These are phyloP conservation scores for Ogataea kodamae DNA, from an alignment of 805 yeast species.

Conservation along the genomic window DNA sequence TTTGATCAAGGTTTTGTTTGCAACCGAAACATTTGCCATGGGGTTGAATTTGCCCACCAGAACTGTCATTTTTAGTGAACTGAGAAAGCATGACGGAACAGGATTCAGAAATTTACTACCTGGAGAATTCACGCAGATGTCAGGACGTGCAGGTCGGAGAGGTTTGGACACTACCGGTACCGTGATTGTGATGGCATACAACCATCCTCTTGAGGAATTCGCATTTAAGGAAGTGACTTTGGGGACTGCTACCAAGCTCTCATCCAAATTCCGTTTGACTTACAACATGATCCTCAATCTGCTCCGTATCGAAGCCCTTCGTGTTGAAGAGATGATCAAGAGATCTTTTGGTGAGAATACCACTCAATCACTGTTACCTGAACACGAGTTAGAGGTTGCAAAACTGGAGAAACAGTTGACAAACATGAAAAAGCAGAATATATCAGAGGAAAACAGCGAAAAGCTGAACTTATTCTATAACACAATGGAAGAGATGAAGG, in stretches of 20 bases:
- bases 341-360: conserved; percentile 92
- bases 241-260: conserved; percentile 86
- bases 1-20: conserved; percentile 84
- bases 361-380: conserved; percentile 80
- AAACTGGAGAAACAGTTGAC: conserved; percentile 46
- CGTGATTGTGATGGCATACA: conserved; percentile 86
- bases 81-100: conserved; percentile 88
- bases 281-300: conserved; percentile 93
- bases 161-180: conserved; percentile 94
- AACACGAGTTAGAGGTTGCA: conserved; percentile 67
- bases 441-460: conserved; percentile 36
- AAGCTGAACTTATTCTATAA: conserved; percentile 46
- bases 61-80: conserved; percentile 86
- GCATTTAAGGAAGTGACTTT: conserved; percentile 77
- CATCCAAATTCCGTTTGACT: conserved; percentile 89
- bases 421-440: conserved; percentile 27
- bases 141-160: conserved; percentile 98
- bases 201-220: conserved; percentile 52
- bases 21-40: conserved; percentile 99
- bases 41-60: conserved; percentile 95
- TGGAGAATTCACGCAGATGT: conserved; percentile 98
- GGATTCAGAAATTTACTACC: conserved; percentile 79
- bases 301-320: conserved; percentile 86
- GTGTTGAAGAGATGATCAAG: conserved; percentile 98
- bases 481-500: conserved; percentile 44